Evolutionary conservation across 345 rosid species (phyloP).

Genomic region (Moricandia arvensis): DNA sequence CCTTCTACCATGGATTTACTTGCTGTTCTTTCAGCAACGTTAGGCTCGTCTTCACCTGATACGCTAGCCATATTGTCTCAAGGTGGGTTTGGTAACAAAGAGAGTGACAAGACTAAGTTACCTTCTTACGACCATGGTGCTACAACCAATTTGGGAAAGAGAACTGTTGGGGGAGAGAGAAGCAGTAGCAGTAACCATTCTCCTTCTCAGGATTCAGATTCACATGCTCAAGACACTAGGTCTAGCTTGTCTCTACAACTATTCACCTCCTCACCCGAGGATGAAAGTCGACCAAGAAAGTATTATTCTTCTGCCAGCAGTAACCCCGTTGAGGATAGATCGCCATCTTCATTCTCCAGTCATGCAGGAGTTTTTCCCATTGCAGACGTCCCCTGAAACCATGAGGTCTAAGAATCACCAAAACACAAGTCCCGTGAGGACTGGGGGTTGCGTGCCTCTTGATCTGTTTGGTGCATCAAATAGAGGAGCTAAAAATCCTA

Average conservation of each 20-base stretch:
- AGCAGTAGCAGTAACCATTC: slow-evolving; percentile 69
- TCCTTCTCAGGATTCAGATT: slow-evolving; percentile 68
- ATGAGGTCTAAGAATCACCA: slow-evolving; percentile 49
- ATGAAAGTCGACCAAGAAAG: slow-evolving; percentile 62
- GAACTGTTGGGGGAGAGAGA: slow-evolving; percentile 55
- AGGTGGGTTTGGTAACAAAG: slow-evolving; percentile 59
- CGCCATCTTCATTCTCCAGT: slow-evolving; percentile 84
- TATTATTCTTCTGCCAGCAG: slow-evolving; percentile 92
- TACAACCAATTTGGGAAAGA: slow-evolving; percentile 43
- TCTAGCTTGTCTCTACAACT: slow-evolving; percentile 70
- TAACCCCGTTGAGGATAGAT: slow-evolving; percentile 67
- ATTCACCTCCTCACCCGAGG: slow-evolving; percentile 73
- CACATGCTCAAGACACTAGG: slow-evolving; percentile 53
- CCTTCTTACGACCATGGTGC: slow-evolving; percentile 43
- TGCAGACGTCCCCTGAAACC: slow-evolving; percentile 58
- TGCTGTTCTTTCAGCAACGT: slow-evolving; percentile 64
- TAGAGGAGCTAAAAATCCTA: slow-evolving; percentile 44
- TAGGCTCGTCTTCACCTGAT: slow-evolving; percentile 62
- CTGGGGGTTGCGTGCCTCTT: slow-evolving; percentile 48
- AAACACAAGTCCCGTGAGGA: slow-evolving; percentile 41
- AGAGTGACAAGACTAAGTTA: slow-evolving; percentile 57
- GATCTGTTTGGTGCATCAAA: slow-evolving; percentile 66
- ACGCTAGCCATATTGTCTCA: slow-evolving; percentile 53
- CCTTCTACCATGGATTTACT: slow-evolving; percentile 73
- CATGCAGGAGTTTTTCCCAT: slow-evolving; percentile 68